Evolutionary conservation across 768 basidiomycete genomes (phyloP), one percentile per base, ranked within the genome.

Genomic region (Terana coerulea): DNA sequence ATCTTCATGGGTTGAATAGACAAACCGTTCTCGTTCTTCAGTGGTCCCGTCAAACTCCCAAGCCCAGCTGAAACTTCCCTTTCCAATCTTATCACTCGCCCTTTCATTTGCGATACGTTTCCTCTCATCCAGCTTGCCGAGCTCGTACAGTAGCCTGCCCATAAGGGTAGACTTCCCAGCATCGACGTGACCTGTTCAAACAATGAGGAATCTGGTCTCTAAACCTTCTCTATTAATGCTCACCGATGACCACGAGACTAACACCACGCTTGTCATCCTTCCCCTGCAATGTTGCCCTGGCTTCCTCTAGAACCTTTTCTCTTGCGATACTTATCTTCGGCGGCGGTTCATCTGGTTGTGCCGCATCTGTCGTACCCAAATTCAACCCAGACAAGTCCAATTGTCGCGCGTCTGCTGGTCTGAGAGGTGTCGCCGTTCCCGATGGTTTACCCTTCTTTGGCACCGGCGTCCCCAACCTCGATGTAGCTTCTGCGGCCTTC

Each of bases 101-200:
- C 93, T 75, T 67, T 98, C 94, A 63, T 95, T 98, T 11, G 85
- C 81, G 33, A 79, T 70, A 48, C 84, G 81, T 14, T 84, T 84
- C 69, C 91, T 93, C 61, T 98, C 94, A 54, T 89, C 88, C 43
- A 98, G 65, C 58, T 80, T 77, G 12, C 97, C 97, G 1, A 95
- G 76, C 56, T 98, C 97, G 66, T 98, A 98, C 46, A 98, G 62
- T 52, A 99, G 62, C 49, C 95, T 77, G 1, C 97, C 97, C 92
- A 98, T 98, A 24, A 99, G 71, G 1, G 97, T 99, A 4, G 94
- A 97, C 68, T 99, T 99, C 22, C 97, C 97, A 15, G 97, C 97
- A 70, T 99, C 97, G 54, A 99, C 97, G 63, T 99, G 97, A 33
- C 97, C 95, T 98, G 59, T 3, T 29, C 22, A 33, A 55, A n/a